Conservation (phyloP, 495 filamentous ascomycete genomes). For the Hamigera avellanea region DNA sequence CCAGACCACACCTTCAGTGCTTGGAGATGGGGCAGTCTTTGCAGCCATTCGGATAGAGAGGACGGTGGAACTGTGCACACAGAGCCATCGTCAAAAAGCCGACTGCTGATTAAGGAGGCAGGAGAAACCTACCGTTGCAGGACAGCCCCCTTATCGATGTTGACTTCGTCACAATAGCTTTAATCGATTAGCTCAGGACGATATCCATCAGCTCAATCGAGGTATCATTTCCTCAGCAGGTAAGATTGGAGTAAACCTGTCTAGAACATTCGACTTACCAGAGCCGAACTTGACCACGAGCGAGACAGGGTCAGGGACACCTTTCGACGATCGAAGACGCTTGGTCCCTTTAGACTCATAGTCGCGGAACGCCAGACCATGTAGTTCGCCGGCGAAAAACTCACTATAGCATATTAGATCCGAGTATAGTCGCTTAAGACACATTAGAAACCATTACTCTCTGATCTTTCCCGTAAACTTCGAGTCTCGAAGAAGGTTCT, state of each 20-base stretch:
- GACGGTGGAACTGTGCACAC: slow-evolving; percentile 20
- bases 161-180: slow-evolving; percentile 38
- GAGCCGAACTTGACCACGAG: slow-evolving; percentile 10
- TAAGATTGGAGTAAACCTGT: too few species aligned
- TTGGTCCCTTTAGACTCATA: slow-evolving; percentile 12
- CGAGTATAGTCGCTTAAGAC: neutral
- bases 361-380: slow-evolving; percentile 15
- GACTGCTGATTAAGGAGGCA: slow-evolving; percentile 11
- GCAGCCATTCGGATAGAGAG: slow-evolving; percentile 33
- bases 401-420: slow-evolving; percentile 8
- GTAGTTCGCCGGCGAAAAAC: slow-evolving; percentile 41
- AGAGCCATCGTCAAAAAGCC: slow-evolving; percentile 13
- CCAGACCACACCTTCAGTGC: slow-evolving; percentile 46
- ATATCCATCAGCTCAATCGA: too few species aligned
- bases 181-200: slow-evolving; percentile 4
- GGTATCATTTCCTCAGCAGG: too few species aligned
- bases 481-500: slow-evolving; percentile 43
- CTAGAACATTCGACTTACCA: slow-evolving; percentile 4
- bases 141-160: slow-evolving; percentile 40
- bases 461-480: slow-evolving; percentile 24
- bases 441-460: slow-evolving; percentile 19
- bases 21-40: slow-evolving; percentile 30
- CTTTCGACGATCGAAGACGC: slow-evolving; percentile 11
- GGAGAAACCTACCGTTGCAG: slow-evolving; percentile 25
- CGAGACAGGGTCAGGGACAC: slow-evolving; percentile 7